A percentile compares a stretch with the other conserved stretches of the same genome.
These are phyloP conservation scores for Agrocybe chaxingu DNA, from an alignment of 768 basidiomycete genomes.

Conservation along the genomic window DNA sequence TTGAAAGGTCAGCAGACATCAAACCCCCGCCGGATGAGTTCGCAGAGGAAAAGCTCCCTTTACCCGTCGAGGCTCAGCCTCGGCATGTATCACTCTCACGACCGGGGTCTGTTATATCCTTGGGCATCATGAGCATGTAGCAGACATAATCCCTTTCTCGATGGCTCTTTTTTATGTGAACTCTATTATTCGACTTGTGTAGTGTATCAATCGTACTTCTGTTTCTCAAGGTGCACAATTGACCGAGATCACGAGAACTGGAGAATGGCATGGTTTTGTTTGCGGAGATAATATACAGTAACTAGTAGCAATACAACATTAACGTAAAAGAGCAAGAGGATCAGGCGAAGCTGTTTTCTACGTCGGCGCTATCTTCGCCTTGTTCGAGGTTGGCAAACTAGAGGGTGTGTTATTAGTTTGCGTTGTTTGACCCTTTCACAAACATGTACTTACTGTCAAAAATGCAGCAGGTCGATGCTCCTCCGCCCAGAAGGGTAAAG, in stretches of 20 bases:
- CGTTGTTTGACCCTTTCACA: not conserved
- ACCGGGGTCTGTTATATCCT: conserved; percentile 51
- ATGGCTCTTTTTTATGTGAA: conserved; percentile 1
- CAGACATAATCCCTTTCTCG: conserved; percentile 2
- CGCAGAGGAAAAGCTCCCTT: conserved; percentile 23
- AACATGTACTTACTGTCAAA: conserved; percentile 63
- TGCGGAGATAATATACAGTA: not conserved
- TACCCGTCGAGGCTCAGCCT: conserved; percentile 26
- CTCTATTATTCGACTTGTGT: not conserved
- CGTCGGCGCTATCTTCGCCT: conserved; percentile 91
- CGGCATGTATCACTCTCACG: conserved; percentile 39
- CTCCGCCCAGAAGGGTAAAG: conserved; percentile 93
- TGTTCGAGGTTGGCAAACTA: conserved; percentile 89
- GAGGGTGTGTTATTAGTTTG: conserved; percentile 7
- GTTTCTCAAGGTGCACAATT: too few relatives aligned
- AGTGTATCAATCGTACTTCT: not conserved
- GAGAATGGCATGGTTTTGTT: conserved; percentile 3
- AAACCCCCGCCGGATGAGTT: conserved; percentile 8
- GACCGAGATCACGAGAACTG: not conserved
- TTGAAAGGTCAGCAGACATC: conserved; percentile 14
- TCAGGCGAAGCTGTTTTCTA: conserved; percentile 92
- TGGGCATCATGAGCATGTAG: conserved; percentile 45
- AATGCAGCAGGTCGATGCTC: conserved; percentile 94
- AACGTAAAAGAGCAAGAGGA: conserved; percentile 9
- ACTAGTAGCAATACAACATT: conserved; percentile 11